These are phyloP conservation scores for Litchi chinensis DNA, from an alignment of 345 rosid genomes.

Conservation along the genomic window DNA sequence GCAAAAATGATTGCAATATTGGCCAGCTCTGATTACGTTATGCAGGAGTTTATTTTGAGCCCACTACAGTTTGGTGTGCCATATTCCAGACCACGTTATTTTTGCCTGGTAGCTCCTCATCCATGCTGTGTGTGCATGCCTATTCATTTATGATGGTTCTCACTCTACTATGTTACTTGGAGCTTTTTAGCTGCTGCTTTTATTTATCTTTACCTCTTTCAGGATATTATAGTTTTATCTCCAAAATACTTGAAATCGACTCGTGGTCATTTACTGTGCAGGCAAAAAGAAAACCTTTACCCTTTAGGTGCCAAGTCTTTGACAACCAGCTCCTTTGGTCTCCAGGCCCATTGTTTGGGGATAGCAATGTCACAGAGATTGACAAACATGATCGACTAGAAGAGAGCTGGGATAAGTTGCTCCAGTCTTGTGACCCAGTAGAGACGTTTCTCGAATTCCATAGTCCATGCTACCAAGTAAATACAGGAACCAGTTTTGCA, in stretches of 20 bases:
- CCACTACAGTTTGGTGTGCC: constrained; percentile 94
- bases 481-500: constrained; percentile 27
- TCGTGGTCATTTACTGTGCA: constrained; percentile 32
- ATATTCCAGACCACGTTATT: constrained; percentile 96
- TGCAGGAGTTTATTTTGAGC: constrained; percentile 86
- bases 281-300: constrained; percentile 76
- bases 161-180: not conserved
- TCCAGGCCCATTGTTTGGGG: constrained; percentile 47
- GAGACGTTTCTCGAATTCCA: constrained; percentile 71
- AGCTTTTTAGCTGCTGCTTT: not conserved
- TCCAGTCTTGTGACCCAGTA: constrained; percentile 66
- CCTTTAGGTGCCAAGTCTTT: constrained; percentile 45
- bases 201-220: not conserved
- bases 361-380: constrained; percentile 29
- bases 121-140: not conserved
- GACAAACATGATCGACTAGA: constrained; percentile 40
- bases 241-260: not conserved
- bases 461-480: constrained; percentile 28
- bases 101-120: constrained; percentile 71
- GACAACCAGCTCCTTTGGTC: constrained; percentile 57
- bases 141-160: not conserved
- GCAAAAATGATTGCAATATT: constrained; percentile 69
- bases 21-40: constrained; percentile 50
- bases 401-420: constrained; percentile 47
- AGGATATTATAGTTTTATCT: not conserved